Evolutionary conservation across 495 filamentous ascomycete genomes (phyloP).

Genomic region (Immersiella caudata): DNA sequence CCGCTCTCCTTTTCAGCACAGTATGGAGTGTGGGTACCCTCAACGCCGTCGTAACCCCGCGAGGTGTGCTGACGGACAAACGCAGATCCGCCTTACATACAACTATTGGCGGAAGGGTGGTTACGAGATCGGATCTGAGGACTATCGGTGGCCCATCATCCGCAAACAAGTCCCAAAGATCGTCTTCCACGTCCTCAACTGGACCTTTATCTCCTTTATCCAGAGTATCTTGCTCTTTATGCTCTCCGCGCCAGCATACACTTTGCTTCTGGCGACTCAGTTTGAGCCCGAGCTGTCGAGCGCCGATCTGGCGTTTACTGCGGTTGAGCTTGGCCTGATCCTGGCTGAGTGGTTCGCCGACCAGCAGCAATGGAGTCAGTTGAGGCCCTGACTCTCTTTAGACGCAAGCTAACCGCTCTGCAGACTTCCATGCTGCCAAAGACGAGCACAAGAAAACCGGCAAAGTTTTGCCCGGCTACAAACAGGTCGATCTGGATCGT

Average conservation of each 20-base stretch:
- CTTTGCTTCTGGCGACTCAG: conserved; percentile 62
- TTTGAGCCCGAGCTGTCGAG: conserved; percentile 49
- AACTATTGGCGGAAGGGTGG: conserved; percentile 98
- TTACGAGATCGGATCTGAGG: conserved; percentile 83
- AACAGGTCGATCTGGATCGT: conserved; percentile 79
- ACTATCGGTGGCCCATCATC: conserved; percentile 82
- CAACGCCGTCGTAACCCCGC: neutral
- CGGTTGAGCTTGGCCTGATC: conserved; percentile 68
- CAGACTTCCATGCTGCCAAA: conserved; percentile 81
- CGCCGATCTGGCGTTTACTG: conserved; percentile 69
- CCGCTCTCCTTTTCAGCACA: conserved; percentile 66
- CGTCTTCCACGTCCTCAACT: conserved; percentile 81
- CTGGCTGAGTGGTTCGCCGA: conserved; percentile 81
- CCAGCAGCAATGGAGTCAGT: conserved; percentile 88
- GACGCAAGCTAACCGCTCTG: conserved; percentile 21
- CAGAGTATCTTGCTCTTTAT: conserved; percentile 79
- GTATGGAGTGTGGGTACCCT: conserved; percentile 75
- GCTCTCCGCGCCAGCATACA: conserved; percentile 80
- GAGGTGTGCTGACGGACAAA: conserved; percentile 33
- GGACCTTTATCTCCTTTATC: conserved; percentile 80
- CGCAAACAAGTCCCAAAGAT: conserved; percentile 45
- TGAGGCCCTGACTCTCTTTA: neutral
- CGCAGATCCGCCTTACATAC: conserved; percentile 73
- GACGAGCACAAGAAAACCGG: conserved; percentile 68
- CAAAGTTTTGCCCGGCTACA: conserved; percentile 64